phyloP scores from a whole-genome alignment of 192 early-diverging fungal genomes.

The Chytriomyces hyalinus region DNA sequence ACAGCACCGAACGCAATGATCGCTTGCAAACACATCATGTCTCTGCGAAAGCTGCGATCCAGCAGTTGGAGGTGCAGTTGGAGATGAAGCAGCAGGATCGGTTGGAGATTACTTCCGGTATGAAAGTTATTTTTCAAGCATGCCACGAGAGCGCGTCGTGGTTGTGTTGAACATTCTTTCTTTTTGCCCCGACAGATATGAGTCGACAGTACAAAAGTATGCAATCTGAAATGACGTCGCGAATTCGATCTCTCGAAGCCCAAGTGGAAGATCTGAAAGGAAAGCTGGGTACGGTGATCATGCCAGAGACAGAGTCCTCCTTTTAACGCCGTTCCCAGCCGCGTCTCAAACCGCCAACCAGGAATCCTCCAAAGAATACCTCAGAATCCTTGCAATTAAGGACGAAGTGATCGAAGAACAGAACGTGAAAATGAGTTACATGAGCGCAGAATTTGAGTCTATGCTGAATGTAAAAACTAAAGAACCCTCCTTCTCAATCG shows the following conservation, averaged over 20 bases:
- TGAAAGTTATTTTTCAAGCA: constrained; percentile 16
- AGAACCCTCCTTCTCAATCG: not conserved
- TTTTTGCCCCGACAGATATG: constrained; percentile 46
- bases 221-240: constrained; percentile 61
- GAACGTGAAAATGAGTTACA: constrained; percentile 67
- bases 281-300: constrained; percentile 46
- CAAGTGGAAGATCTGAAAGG: constrained; percentile 55
- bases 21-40: constrained; percentile 34
- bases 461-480: constrained; percentile 58
- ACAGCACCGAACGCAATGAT: constrained; percentile 40
- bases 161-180: not conserved
- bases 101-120: constrained; percentile 56
- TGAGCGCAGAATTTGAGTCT: constrained; percentile 63
- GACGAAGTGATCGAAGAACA: constrained; percentile 64
- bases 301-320: not conserved
- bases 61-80: constrained; percentile 46
- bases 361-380: constrained; percentile 58
- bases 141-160: not conserved
- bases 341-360: constrained; percentile 44
- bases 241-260: constrained; percentile 61
- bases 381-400: constrained; percentile 48
- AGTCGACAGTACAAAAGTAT: constrained; percentile 65
- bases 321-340: constrained; percentile 28
- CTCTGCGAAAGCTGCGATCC: constrained; percentile 44
- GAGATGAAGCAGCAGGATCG: constrained; percentile 49